Percentiles rank a stretch among this genome's conserved stretches.
These are phyloP conservation scores for Wallacemonas sp. DNA, from an alignment of 208 protist species.

Conservation along the genomic window DNA sequence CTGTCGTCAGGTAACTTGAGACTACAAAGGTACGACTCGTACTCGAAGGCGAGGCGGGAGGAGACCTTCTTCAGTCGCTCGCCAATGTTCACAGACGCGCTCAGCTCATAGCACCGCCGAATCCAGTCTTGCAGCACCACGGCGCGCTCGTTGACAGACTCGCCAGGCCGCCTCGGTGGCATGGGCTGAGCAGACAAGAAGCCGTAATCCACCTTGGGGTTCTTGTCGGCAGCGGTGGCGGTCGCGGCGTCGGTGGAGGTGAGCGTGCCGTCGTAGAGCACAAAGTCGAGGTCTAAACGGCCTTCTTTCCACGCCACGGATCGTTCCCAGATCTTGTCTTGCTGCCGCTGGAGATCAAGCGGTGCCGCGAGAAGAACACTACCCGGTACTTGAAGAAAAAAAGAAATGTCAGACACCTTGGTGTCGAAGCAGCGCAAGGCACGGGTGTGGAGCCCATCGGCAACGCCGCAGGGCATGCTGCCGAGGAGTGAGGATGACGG, in stretches of 20 bases:
- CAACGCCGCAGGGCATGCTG: not conserved
- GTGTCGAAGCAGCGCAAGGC: not conserved
- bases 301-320: constrained; percentile 1
- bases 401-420: constrained; percentile 24
- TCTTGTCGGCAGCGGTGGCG: constrained; percentile 16
- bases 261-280: constrained; percentile 23
- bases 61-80: constrained; percentile 25
- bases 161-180: constrained; percentile 22
- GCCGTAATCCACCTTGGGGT: constrained; percentile 33
- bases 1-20: not conserved
- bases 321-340: not conserved
- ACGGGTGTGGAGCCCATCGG: not conserved
- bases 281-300: constrained; percentile 46
- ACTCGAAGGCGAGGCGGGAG: constrained; percentile 35
- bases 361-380: constrained; percentile 27
- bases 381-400: constrained; percentile 22
- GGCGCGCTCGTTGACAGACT: constrained; percentile 21
- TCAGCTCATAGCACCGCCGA: constrained; percentile 27
- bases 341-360: constrained; percentile 3
- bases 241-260: constrained; percentile 1
- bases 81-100: constrained; percentile 20
- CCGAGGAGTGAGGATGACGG: not conserved
- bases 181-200: constrained; percentile 27
- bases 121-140: constrained; percentile 39
- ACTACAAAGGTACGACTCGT: constrained; percentile 33